These are phyloP conservation scores for Plasmodium chabaudi DNA, from an alignment of 169 alveolate species.

Conservation along the genomic window DNA sequence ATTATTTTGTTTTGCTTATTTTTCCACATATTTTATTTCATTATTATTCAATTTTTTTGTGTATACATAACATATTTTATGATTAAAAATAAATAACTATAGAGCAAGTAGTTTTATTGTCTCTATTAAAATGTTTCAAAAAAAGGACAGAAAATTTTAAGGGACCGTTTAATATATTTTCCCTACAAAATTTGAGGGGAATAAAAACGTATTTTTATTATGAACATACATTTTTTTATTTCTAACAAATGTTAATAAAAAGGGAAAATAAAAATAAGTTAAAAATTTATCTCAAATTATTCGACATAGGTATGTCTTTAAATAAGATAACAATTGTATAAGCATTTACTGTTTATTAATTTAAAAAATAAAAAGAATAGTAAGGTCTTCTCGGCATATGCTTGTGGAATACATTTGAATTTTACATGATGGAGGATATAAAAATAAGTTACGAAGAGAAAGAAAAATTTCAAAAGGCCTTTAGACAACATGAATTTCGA, in stretches of 20 bases:
- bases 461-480: constrained; percentile 65
- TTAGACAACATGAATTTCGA: constrained; percentile 74
- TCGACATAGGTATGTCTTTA: too few relatives aligned
- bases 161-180: background rate
- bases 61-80: background rate
- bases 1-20: constrained; percentile 6
- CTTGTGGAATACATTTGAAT: too few relatives aligned
- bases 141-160: background rate
- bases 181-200: background rate
- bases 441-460: constrained; percentile 66
- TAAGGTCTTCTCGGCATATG: too few relatives aligned
- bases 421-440: constrained; percentile 33
- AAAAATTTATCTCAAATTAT: too few relatives aligned
- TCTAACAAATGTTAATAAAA: constrained; percentile 2
- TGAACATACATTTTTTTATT: constrained; percentile 13
- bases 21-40: background rate
- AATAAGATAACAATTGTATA: too few relatives aligned
- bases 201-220: constrained; percentile 4
- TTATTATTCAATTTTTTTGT: background rate
- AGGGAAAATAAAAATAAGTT: background rate
- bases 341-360: too few relatives aligned
- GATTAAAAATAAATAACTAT: background rate
- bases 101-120: constrained; percentile 9
- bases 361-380: too few relatives aligned
- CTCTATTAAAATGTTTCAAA: constrained; percentile 9